Evolutionary conservation across 805 yeast species (phyloP).

Genomic region (Yarrowia divulgata): DNA sequence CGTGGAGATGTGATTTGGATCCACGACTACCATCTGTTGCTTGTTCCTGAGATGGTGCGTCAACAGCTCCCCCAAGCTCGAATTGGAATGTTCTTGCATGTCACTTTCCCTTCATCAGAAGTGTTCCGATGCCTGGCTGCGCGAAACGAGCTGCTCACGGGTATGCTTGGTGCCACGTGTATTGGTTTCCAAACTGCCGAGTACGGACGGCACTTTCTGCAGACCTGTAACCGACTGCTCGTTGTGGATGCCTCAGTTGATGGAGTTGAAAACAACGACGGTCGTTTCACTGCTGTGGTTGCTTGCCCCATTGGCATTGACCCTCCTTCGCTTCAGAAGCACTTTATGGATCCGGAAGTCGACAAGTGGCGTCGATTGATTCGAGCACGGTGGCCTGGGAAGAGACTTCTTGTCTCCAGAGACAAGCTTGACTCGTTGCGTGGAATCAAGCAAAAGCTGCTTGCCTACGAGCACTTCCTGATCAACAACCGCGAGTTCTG

Average conservation of each 20-base stretch:
- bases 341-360: constrained; percentile 54
- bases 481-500: constrained; percentile 73
- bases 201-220: constrained; percentile 91
- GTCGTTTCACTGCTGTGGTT: constrained; percentile 50
- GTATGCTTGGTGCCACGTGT: constrained; percentile 87
- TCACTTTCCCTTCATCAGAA: constrained; percentile 94
- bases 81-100: constrained; percentile 91
- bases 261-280: constrained; percentile 70
- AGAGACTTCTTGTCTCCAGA: constrained; percentile 76
- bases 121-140: constrained; percentile 94
- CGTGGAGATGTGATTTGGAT: constrained; percentile 86
- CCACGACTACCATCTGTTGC: constrained; percentile 89
- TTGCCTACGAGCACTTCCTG: constrained; percentile 85
- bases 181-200: constrained; percentile 91
- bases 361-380: constrained; percentile 68
- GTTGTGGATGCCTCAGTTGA: constrained; percentile 87
- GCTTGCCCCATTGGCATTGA: constrained; percentile 55
- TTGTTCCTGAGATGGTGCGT: constrained; percentile 86
- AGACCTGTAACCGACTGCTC: constrained; percentile 83
- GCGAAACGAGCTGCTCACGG: constrained; percentile 74
- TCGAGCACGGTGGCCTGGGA: constrained; percentile 74
- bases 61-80: constrained; percentile 77
- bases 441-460: constrained; percentile 84
- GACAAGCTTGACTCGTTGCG: constrained; percentile 88
- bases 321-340: constrained; percentile 57